Base-by-base conservation (phyloP, 345 rosid species). In the Syzygium grande region DNA sequence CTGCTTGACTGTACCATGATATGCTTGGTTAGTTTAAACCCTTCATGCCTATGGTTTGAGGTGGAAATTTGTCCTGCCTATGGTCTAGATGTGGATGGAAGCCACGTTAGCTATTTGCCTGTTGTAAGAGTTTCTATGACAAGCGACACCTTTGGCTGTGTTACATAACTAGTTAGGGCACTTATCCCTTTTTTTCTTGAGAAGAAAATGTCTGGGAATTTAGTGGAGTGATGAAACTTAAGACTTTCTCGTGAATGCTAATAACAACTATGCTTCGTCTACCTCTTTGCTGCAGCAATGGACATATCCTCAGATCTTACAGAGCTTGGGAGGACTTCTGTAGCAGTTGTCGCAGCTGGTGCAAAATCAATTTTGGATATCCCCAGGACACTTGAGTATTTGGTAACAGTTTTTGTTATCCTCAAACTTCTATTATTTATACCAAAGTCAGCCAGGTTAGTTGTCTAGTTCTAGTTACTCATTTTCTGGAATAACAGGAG, bases 291-390 rank as follows among this genome's bases (percentile, higher is more conserved):
- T 91, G 91, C 93, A 96, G 99, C 99, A 13, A 91, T 97, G 99
- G 99, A 97, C 88, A 88, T 96, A 87, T 96, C 99, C 63, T 95
- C 98, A 61, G 98, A 97, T 90, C 98, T 96, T 54, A 95, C 94
- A 11, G 96, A 95, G 93, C 95, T 95, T 22, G 97, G 99, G 84
- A 93, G 95, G 87, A 97, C 96, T 86, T 96, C 98, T 34, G 94
- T 94, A 61, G 96, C 99, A 27, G 98, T 97, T 59, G 87, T 97
- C 88, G 93, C 97, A 87, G 98, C 98, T 59, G 97, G 98, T 85
- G 93, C 93, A 65, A 96, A 96, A 93, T 97, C 98, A 46, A 95
- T 96, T 88, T 90, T 96, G 79, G 96, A 97, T 90, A 93, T 95
- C 88, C 98, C 96, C 34, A 92, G 95, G 91, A 95, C 98, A 84